These are phyloP conservation scores for Eucalyptus lansdowneana DNA, from an alignment of 345 rosid species.

Conservation along the genomic window DNA sequence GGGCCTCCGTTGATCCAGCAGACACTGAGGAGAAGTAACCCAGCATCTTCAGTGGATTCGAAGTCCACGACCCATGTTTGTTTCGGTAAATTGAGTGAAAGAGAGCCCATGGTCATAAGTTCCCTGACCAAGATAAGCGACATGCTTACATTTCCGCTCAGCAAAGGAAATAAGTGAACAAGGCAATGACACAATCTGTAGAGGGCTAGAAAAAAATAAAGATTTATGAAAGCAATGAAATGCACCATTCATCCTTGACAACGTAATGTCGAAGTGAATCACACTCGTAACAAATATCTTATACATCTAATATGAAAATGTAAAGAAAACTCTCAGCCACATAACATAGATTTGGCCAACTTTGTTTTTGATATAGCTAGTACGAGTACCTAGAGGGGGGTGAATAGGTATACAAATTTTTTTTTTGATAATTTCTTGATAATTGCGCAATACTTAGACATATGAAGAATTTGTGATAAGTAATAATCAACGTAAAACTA, in stretches of 20 bases:
- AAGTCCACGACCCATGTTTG: not conserved
- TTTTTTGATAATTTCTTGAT: too few species aligned
- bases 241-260: too few species aligned
- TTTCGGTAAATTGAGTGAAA: constrained; percentile 30
- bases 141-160: constrained; percentile 53
- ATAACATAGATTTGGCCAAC: not conserved
- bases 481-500: too few species aligned
- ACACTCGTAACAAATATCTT: not conserved
- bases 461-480: too few species aligned
- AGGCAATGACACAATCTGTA: too few species aligned
- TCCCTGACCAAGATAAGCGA: constrained; percentile 43
- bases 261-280: not conserved
- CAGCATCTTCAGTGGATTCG: not conserved
- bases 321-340: not conserved
- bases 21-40: constrained; percentile 8
- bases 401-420: too few species aligned
- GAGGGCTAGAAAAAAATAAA: too few species aligned
- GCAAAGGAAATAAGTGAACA: constrained; percentile 24
- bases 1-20: constrained; percentile 46
- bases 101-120: constrained; percentile 35
- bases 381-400: too few species aligned
- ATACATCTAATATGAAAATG: not conserved
- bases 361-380: too few species aligned
- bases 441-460: too few species aligned
- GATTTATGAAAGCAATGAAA: too few species aligned